Percentiles rank a stretch among this genome's conserved stretches.
Evolutionary conservation across 768 basidiomycete species (phyloP).

Genomic region (Melanogaster broomeanus): DNA sequence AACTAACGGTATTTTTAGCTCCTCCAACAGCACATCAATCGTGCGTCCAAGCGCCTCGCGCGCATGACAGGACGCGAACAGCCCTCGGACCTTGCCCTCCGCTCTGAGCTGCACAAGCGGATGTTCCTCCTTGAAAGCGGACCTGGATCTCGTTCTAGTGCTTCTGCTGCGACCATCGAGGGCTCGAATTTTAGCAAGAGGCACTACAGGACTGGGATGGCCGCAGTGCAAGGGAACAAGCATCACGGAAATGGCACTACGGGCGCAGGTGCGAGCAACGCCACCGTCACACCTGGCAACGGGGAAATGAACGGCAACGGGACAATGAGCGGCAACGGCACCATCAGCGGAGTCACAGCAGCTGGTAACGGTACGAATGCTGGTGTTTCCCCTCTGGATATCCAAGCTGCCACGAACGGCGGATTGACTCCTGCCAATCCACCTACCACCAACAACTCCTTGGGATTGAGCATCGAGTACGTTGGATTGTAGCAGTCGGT

Average conservation of each 20-base stretch:
- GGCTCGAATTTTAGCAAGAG: conserved; percentile 10
- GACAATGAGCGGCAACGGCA: conserved; percentile 8
- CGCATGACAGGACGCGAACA: conserved; percentile 62
- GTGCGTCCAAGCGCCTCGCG: conserved; percentile 60
- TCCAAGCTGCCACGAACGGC: conserved; percentile 35
- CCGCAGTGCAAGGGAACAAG: neutral
- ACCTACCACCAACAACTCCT: conserved; percentile 50
- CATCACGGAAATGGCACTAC: neutral
- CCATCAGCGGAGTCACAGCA: conserved; percentile 10
- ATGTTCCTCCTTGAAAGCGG: conserved; percentile 37
- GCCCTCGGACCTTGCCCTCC: conserved; percentile 51
- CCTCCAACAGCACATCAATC: conserved; percentile 72
- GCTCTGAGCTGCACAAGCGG: conserved; percentile 44
- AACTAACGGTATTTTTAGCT: conserved; percentile 38
- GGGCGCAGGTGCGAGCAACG: conserved; percentile 2
- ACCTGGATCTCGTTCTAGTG: conserved; percentile 11
- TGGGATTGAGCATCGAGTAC: conserved; percentile 73
- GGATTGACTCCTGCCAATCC: conserved; percentile 44
- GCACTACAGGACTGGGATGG: conserved; percentile 8
- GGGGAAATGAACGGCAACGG: conserved; percentile 6
- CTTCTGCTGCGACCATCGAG: neutral
- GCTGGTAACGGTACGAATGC: conserved; percentile 16
- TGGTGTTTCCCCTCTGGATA: conserved; percentile 38
- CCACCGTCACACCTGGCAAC: conserved; percentile 1
- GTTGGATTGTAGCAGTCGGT: conserved; percentile 17